A percentile compares a stretch with the other conserved stretches of the same genome.
Evolutionary conservation across 805 yeast genomes (phyloP).

Genomic region (Ascoidea rubescens): DNA sequence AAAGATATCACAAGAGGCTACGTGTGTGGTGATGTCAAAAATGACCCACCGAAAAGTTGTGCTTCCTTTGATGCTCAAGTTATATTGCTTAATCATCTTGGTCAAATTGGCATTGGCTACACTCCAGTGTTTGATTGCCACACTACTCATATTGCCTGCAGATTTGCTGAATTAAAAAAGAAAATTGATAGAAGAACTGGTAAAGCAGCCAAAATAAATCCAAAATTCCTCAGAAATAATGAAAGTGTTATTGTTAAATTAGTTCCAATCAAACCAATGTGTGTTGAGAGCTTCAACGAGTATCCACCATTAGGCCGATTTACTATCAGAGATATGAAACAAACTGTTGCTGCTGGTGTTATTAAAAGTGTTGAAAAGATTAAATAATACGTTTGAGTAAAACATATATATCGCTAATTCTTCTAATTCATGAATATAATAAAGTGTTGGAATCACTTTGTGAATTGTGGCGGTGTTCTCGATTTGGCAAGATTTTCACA

Average conservation of each 20-base stretch:
- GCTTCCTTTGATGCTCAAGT: conserved; percentile 79
- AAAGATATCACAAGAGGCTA: conserved; percentile 88
- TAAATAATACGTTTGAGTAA: conserved; percentile 19
- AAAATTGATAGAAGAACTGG: conserved; percentile 91
- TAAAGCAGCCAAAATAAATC: conserved; percentile 77
- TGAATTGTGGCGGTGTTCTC: too few species aligned
- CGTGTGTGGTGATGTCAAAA: conserved; percentile 83
- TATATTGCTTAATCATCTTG: conserved; percentile 81
- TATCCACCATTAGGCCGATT: conserved; percentile 97
- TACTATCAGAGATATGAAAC: conserved; percentile 99
- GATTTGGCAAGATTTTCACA: too few species aligned
- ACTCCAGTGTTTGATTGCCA: conserved; percentile 83
- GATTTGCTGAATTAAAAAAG: conserved; percentile 63
- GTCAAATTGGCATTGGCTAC: conserved; percentile 86
- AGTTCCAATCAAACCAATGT: conserved; percentile 82
- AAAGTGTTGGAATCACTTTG: too few species aligned
- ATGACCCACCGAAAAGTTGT: conserved; percentile 74
- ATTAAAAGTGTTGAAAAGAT: conserved; percentile 89
- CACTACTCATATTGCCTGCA: conserved; percentile 89
- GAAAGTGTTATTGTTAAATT: conserved; percentile 91
- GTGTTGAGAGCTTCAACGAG: conserved; percentile 88
- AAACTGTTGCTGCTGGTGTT: conserved; percentile 99
- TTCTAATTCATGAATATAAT: too few species aligned
- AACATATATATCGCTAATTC: too few species aligned
- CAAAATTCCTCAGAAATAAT: conserved; percentile 91